Evolutionary conservation across 2,329 filamentous ascomycete genomes (phyloP).

Genomic region (Ceratocystis destructans): DNA sequence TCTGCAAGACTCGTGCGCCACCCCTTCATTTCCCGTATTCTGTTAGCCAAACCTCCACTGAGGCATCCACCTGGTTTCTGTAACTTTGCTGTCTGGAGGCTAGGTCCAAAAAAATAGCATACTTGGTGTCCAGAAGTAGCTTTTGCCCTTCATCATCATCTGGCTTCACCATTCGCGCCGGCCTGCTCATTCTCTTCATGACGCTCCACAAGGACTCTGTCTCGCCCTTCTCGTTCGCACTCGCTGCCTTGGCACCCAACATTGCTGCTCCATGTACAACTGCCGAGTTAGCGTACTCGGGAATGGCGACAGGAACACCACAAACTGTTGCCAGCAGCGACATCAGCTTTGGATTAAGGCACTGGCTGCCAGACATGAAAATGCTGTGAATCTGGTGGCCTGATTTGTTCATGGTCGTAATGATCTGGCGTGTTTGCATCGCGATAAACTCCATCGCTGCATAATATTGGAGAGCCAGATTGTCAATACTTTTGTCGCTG

Average conservation of each 20-base stretch:
- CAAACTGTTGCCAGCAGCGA: constrained; percentile 80
- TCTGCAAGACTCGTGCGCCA: too few species aligned
- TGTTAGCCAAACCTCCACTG: constrained; percentile 24
- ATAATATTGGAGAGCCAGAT: constrained; percentile 85
- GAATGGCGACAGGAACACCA: constrained; percentile 84
- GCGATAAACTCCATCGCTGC: constrained; percentile 97
- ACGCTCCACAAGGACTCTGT: constrained; percentile 88
- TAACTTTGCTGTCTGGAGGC: constrained; percentile 75
- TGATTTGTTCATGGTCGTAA: constrained; percentile 81
- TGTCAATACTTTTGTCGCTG: constrained; percentile 74
- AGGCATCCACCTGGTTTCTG: constrained; percentile 61
- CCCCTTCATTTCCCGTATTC: constrained; percentile 15
- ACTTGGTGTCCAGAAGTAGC: constrained; percentile 73
- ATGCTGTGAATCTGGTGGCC: constrained; percentile 83
- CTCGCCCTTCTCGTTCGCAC: constrained; percentile 49
- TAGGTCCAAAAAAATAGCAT: constrained; percentile 89
- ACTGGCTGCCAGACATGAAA: constrained; percentile 98
- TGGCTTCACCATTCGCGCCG: constrained; percentile 69
- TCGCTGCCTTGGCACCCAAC: constrained; percentile 94
- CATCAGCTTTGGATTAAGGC: constrained; percentile 90
- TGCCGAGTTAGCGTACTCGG: constrained; percentile 83
- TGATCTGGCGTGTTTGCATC: constrained; percentile 88
- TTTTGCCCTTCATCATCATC: constrained; percentile 59
- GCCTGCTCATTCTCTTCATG: constrained; percentile 96
- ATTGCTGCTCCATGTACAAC: constrained; percentile 98